phyloP scores from a whole-genome alignment of 2,329 filamentous ascomycete species.

The Fulvia fulva region DNA sequence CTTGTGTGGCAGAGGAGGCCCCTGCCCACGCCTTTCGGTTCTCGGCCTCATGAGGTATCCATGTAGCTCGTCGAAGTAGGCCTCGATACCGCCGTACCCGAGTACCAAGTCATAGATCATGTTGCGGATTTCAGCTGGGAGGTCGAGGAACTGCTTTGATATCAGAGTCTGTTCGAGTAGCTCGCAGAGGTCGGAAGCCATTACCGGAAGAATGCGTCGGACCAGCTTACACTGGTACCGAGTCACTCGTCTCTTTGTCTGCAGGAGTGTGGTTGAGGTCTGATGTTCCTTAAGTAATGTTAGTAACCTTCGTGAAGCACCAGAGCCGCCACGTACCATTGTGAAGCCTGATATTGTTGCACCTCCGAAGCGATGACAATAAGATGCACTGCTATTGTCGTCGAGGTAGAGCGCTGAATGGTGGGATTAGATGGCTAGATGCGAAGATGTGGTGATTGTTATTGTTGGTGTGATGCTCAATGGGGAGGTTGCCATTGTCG shows the following conservation, averaged over 20 bases:
- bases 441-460: background rate
- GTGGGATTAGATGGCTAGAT: background rate
- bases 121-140: slow-evolving; percentile 28
- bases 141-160: slow-evolving; percentile 22
- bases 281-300: slow-evolving; percentile 10
- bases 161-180: background rate
- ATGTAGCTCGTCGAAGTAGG: slow-evolving; percentile 21
- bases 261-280: slow-evolving; percentile 13
- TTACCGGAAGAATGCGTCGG: slow-evolving; percentile 19
- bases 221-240: slow-evolving; percentile 17
- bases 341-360: background rate
- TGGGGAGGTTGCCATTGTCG: background rate
- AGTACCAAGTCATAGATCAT: slow-evolving; percentile 25
- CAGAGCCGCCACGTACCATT: slow-evolving; percentile 5
- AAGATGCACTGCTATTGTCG: background rate
- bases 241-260: slow-evolving; percentile 19
- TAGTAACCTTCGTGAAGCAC: background rate
- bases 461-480: background rate
- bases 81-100: slow-evolving; percentile 18
- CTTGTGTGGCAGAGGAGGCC: slow-evolving; percentile 9
- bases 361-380: background rate
- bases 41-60: slow-evolving; percentile 2
- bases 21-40: background rate
- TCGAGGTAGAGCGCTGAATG: background rate
- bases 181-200: background rate